Percentiles rank a stretch among this genome's conserved stretches.
Evolutionary conservation across 768 basidiomycete species (phyloP).

Genomic region (Rhizopogon salebrosus): DNA sequence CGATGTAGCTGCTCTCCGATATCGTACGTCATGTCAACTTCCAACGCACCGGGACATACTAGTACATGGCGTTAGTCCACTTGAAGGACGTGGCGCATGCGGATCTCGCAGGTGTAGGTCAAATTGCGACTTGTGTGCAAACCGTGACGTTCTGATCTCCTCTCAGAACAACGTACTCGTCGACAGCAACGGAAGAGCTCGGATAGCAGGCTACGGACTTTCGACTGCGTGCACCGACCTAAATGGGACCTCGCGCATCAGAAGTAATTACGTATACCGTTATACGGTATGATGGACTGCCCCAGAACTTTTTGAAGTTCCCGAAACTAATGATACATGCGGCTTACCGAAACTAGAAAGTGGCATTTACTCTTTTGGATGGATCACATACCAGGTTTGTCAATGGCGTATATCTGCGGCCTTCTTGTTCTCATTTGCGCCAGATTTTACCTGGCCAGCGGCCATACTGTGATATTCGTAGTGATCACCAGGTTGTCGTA

Average conservation of each 20-base stretch:
- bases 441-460: too few relatives aligned
- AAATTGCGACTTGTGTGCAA: not conserved
- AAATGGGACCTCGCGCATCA: slow-evolving; percentile 4
- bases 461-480: too few relatives aligned
- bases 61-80: not conserved
- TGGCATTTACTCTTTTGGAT: slow-evolving; percentile 9
- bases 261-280: too few relatives aligned
- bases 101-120: not conserved
- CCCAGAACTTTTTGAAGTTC: slow-evolving; percentile 21
- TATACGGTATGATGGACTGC: slow-evolving; percentile 27
- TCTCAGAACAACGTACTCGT: not conserved
- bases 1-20: slow-evolving; percentile 4
- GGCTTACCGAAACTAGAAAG: not conserved
- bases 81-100: not conserved
- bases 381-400: too few relatives aligned
- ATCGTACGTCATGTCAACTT: slow-evolving; percentile 1
- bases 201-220: not conserved
- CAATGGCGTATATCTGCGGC: too few relatives aligned
- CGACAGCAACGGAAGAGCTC: not conserved
- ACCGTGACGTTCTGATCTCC: too few relatives aligned
- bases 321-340: slow-evolving; percentile 4
- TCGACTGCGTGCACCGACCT: not conserved
- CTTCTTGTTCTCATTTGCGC: too few relatives aligned
- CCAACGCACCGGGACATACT: not conserved
- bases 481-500: slow-evolving; percentile 15